Evolutionary conservation across 768 basidiomycete species (phyloP).

Genomic region (Boletus edulis): DNA sequence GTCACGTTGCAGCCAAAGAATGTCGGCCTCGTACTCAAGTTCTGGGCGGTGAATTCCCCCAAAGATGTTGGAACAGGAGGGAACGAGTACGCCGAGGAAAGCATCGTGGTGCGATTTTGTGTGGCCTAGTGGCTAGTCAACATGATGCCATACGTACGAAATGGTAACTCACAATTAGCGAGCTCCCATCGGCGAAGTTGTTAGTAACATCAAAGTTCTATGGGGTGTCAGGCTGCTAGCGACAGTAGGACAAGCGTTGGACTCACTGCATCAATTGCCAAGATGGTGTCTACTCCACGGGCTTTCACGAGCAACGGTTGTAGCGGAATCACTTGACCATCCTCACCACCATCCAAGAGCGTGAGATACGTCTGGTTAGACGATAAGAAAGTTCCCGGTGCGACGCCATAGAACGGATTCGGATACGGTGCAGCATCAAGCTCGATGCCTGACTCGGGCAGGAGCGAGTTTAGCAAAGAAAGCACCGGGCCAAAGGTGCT

Average conservation of each 20-base stretch:
- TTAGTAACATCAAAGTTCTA: slow-evolving; percentile 15
- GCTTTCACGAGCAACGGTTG: slow-evolving; percentile 48
- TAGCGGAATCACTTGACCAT: slow-evolving; percentile 44
- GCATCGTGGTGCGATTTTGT: slow-evolving; percentile 39
- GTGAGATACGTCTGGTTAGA: slow-evolving; percentile 31
- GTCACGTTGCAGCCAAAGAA: slow-evolving; percentile 45
- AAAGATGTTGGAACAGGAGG: slow-evolving; percentile 28
- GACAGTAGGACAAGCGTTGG: background rate
- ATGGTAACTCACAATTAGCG: slow-evolving; percentile 23
- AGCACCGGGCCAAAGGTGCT: slow-evolving; percentile 6
- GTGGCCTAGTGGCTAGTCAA: slow-evolving; percentile 16
- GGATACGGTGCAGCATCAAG: slow-evolving; percentile 34
- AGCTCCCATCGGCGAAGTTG: slow-evolving; percentile 21
- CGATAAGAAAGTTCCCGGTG: slow-evolving; percentile 35
- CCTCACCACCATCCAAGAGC: slow-evolving; percentile 40
- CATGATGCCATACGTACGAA: background rate
- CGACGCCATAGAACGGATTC: slow-evolving; percentile 38
- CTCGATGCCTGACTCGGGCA: slow-evolving; percentile 25
- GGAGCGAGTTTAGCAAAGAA: slow-evolving; percentile 15
- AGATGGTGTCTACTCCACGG: slow-evolving; percentile 46
- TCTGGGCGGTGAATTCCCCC: slow-evolving; percentile 32
- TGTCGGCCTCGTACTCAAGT: slow-evolving; percentile 37
- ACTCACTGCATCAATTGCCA: slow-evolving; percentile 47
- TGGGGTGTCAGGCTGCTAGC: background rate
- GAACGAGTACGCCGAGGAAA: slow-evolving; percentile 34